phyloP scores from a whole-genome alignment of 176 grass and related monocot species.

The Oryza officinalis region DNA sequence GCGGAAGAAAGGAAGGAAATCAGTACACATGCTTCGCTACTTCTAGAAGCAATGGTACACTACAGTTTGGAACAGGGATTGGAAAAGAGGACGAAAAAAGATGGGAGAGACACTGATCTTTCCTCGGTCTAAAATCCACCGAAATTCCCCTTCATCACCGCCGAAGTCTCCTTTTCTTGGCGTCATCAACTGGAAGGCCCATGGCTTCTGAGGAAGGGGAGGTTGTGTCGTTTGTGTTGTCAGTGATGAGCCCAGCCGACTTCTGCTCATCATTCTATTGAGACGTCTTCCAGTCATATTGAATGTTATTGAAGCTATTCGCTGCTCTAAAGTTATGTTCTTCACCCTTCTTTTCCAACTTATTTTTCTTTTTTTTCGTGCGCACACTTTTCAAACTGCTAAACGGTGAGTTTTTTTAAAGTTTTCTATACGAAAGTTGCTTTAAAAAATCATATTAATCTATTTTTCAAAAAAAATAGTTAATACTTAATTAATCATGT shows the following conservation, averaged over 20 bases:
- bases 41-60: slow-evolving; percentile 27
- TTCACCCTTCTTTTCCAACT: too few species aligned
- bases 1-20: not conserved
- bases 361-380: too few species aligned
- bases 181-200: slow-evolving; percentile 23
- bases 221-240: slow-evolving; percentile 31
- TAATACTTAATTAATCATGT: too few species aligned
- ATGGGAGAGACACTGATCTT: slow-evolving; percentile 7
- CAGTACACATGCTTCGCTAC: slow-evolving; percentile 33
- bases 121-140: slow-evolving; percentile 17
- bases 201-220: slow-evolving; percentile 15
- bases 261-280: slow-evolving; percentile 56
- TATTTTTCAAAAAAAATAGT: too few species aligned
- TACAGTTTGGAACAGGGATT: not conserved
- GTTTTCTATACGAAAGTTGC: too few species aligned
- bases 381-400: too few species aligned
- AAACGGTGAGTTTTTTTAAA: too few species aligned
- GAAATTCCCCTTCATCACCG: not conserved
- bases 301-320: slow-evolving; percentile 65
- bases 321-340: too few species aligned
- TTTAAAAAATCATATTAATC: too few species aligned
- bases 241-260: slow-evolving; percentile 18
- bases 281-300: slow-evolving; percentile 73
- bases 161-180: slow-evolving; percentile 19
- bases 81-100: not conserved